Conservation (phyloP, 2,329 filamentous ascomycete species). For the Botrytis porri region DNA sequence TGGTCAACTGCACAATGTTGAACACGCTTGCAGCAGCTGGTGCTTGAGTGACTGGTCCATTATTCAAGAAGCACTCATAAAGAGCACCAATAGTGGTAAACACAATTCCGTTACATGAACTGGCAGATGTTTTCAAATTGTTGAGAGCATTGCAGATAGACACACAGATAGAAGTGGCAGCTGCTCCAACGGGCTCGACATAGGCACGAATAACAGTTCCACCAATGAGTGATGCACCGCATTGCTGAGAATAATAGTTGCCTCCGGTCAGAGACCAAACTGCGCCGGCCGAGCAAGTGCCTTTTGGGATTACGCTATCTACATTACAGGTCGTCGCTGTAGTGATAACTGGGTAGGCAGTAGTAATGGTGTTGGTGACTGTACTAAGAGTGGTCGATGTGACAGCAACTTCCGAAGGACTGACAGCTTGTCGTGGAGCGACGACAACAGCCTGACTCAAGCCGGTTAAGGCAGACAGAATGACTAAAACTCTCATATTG, state of each 20-base stretch:
- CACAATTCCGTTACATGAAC: conserved; percentile 7
- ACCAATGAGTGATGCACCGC: background rate
- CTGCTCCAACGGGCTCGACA: background rate
- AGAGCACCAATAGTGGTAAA: background rate
- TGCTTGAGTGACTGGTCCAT: background rate
- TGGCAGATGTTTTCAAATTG: background rate
- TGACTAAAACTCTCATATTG: background rate
- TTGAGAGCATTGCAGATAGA: background rate
- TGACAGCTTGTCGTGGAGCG: background rate
- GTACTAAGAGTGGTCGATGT: background rate
- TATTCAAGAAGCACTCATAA: background rate
- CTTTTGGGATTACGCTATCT: background rate
- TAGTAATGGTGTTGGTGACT: background rate
- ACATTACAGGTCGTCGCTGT: background rate
- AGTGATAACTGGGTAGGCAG: background rate
- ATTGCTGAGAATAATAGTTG: conserved; percentile 6
- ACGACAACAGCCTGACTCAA: background rate
- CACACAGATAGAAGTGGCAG: background rate
- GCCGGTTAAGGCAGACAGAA: background rate
- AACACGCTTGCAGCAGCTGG: background rate
- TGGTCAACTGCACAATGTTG: background rate
- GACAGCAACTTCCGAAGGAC: background rate
- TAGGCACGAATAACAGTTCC: background rate
- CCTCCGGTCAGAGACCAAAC: background rate
- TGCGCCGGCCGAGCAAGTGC: background rate